Evolutionary conservation across 352 stramenopile genomes (phyloP).

Genomic region (Phytophthora pinifolia): DNA sequence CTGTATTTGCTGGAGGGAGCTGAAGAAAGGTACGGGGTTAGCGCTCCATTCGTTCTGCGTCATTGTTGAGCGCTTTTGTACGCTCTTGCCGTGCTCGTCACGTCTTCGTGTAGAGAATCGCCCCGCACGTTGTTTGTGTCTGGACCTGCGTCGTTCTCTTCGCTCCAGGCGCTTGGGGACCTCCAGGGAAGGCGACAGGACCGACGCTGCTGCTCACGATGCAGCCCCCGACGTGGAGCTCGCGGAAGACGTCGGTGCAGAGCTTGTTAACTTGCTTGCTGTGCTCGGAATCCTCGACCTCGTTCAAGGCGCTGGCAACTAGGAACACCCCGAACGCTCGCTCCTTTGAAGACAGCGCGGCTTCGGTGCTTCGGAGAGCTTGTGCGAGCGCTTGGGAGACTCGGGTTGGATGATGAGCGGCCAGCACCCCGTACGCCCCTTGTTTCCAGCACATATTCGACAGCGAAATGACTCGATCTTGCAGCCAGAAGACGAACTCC

Average conservation of each 20-base stretch:
- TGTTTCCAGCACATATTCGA: conserved; percentile 35
- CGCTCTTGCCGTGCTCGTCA: not conserved
- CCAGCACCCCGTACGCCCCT: conserved; percentile 42
- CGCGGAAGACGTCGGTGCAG: conserved; percentile 26
- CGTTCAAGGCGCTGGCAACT: conserved; percentile 31
- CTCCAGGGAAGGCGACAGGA: conserved; percentile 33
- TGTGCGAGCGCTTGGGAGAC: conserved; percentile 21
- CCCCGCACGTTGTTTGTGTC: conserved; percentile 48
- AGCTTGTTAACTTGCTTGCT: conserved; percentile 23
- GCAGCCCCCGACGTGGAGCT: conserved; percentile 32
- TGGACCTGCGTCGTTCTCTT: conserved; percentile 29
- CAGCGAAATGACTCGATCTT: conserved; percentile 19
- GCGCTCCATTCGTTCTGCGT: conserved; percentile 11
- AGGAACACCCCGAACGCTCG: conserved; percentile 35
- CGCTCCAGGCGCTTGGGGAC: conserved; percentile 5
- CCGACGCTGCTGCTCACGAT: conserved; percentile 40
- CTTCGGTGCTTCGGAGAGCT: conserved; percentile 14
- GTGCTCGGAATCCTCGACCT: conserved; percentile 28
- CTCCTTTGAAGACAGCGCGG: conserved; percentile 12
- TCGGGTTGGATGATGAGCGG: conserved; percentile 24
- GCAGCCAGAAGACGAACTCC: conserved; percentile 33
- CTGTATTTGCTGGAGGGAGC: conserved; percentile 3
- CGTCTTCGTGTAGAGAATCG: conserved; percentile 39
- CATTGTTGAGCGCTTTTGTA: conserved; percentile 10
- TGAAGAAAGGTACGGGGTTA: conserved; percentile 1